phyloP scores from a whole-genome alignment of 2,329 filamentous ascomycete genomes.

The Aspergillus amoenus region DNA sequence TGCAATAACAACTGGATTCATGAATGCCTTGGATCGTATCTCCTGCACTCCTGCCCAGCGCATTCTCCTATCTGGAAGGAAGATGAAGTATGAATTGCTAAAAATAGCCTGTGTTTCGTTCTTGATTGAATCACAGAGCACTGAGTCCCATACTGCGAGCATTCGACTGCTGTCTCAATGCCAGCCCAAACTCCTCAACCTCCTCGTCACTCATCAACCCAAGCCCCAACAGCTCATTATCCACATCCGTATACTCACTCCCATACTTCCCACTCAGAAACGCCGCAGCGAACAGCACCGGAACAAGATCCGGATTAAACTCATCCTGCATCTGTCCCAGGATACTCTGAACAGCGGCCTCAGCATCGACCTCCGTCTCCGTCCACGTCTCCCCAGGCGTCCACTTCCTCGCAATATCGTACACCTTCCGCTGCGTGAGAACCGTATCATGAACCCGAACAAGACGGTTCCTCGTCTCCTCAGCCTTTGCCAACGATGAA shows the following conservation, averaged over 20 bases:
- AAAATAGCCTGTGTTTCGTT: too few relatives aligned
- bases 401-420: background rate
- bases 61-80: too few relatives aligned
- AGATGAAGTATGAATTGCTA: too few relatives aligned
- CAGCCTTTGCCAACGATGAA: background rate
- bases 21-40: too few relatives aligned
- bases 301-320: background rate
- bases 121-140: too few relatives aligned
- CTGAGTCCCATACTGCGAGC: too few relatives aligned
- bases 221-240: slow-evolving; percentile 8
- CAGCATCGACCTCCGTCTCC: background rate
- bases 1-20: too few relatives aligned
- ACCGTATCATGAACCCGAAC: background rate
- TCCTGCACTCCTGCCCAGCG: too few relatives aligned
- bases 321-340: background rate
- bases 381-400: background rate
- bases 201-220: background rate
- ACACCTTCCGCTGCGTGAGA: background rate
- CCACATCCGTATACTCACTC: background rate
- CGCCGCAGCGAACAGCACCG: background rate
- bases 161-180: background rate
- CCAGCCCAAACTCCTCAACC: background rate
- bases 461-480: slow-evolving; percentile 2
- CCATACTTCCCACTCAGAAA: slow-evolving; percentile 1
- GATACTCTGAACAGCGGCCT: background rate